Conservation (phyloP, 2,329 filamentous ascomycete genomes). For the Neophaeococcomyces mojaviensis region DNA sequence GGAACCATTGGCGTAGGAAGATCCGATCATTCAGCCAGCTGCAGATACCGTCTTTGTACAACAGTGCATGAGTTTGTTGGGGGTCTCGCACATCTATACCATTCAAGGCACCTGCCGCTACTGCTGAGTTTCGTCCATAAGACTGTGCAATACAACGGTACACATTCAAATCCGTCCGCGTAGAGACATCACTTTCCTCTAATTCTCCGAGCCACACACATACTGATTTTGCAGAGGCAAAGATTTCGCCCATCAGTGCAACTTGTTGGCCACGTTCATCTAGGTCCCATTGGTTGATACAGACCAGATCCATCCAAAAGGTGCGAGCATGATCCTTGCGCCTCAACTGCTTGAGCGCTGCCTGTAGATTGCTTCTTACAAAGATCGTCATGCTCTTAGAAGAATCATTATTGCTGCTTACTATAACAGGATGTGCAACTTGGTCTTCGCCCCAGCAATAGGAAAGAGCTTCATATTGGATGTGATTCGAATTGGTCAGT, state of each 20-base stretch:
- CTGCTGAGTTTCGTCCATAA: not conserved
- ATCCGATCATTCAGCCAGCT: not conserved
- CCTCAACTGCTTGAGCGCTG: not conserved
- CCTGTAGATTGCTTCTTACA: not conserved
- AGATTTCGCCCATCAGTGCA: conserved; percentile 40
- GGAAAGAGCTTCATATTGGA: too few relatives aligned
- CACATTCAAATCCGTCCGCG: conserved; percentile 9
- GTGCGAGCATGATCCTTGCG: not conserved
- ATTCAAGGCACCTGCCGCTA: not conserved
- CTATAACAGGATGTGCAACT: not conserved
- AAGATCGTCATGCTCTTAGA: not conserved
- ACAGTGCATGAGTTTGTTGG: not conserved
- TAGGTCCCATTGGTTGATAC: conserved; percentile 22
- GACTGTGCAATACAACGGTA: conserved; percentile 4
- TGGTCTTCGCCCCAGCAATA: not conserved
- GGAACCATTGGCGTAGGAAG: conserved; percentile 20
- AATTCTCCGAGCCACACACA: conserved; percentile 24
- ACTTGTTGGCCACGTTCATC: conserved; percentile 39
- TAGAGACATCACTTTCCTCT: conserved; percentile 12
- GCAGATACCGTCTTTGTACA: conserved; percentile 4
- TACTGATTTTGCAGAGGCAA: conserved; percentile 14
- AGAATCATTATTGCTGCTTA: not conserved
- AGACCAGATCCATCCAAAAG: conserved; percentile 38
- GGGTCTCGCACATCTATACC: not conserved
- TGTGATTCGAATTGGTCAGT: too few relatives aligned